These are phyloP conservation scores for Ligustrum vulgare DNA, from an alignment of 257 asterid genomes.

Conservation along the genomic window DNA sequence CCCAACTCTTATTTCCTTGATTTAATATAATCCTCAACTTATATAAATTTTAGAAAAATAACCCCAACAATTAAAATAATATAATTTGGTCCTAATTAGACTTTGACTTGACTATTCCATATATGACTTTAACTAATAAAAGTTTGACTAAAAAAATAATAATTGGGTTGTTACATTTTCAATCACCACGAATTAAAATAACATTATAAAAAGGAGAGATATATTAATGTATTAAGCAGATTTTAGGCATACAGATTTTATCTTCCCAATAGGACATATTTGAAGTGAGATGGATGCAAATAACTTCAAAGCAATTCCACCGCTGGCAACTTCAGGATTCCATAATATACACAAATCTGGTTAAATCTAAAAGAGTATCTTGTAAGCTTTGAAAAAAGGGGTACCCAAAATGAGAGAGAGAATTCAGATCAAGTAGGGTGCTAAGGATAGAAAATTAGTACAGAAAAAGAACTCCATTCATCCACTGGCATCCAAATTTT, in stretches of 20 bases:
- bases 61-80: no score
- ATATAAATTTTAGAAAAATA: no score
- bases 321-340: slow-evolving; percentile 98
- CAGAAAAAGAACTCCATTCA: neutral
- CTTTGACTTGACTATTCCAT: no score
- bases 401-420: slow-evolving; percentile 9
- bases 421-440: neutral
- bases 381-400: slow-evolving; percentile 17
- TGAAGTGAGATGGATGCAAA: slow-evolving; percentile 97
- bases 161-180: no score
- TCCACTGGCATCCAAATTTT: slow-evolving; percentile 4
- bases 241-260: slow-evolving; percentile 75
- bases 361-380: slow-evolving; percentile 24
- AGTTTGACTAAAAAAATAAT: no score
- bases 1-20: no score
- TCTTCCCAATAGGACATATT: slow-evolving; percentile 93
- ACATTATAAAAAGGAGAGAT: slow-evolving; percentile 2
- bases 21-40: no score
- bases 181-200: no score
- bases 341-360: slow-evolving; percentile 96
- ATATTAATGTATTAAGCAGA: neutral
- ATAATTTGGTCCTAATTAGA: no score
- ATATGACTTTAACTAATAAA: no score
- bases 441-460: neutral
- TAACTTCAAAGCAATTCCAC: slow-evolving; percentile 96